phyloP scores from a whole-genome alignment of 1,284 basidiomycete species.

The Pseudozyma sp. region DNA sequence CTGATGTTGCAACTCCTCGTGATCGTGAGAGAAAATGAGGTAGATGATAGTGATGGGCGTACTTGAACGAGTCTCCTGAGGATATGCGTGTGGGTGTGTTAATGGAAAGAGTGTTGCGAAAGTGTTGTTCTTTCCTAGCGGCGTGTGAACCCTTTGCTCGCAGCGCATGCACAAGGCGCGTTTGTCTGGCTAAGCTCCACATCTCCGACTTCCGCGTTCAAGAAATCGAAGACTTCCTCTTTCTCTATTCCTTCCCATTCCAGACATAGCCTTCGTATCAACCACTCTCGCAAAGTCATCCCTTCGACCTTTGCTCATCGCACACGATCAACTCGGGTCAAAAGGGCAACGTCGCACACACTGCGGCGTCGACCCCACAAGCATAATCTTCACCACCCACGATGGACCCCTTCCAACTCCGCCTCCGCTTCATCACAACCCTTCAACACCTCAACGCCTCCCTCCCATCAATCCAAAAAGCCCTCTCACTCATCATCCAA shows the following conservation, averaged over 20 bases:
- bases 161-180: neutral
- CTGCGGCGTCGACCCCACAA: too few species aligned
- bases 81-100: neutral
- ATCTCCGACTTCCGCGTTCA: constrained; percentile 24
- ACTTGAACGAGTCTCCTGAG: too few species aligned
- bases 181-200: constrained; percentile 18
- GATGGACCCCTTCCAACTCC: constrained; percentile 65
- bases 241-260: neutral
- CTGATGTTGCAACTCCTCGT: too few species aligned
- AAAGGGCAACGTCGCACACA: too few species aligned
- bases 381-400: neutral
- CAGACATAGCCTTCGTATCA: neutral
- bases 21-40: too few species aligned
- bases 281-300: neutral
- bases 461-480: constrained; percentile 89
- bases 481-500: constrained; percentile 86
- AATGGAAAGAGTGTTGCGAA: neutral
- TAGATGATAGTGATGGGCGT: too few species aligned
- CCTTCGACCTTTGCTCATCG: neutral
- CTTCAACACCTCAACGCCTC: constrained; percentile 70
- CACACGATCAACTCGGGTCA: too few species aligned
- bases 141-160: neutral
- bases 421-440: constrained; percentile 64
- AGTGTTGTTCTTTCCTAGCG: constrained; percentile 26
- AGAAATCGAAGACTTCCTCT: neutral